Base-by-base conservation (phyloP, 2,329 filamentous ascomycete genomes). In the Nigrospora sphaerica region DNA sequence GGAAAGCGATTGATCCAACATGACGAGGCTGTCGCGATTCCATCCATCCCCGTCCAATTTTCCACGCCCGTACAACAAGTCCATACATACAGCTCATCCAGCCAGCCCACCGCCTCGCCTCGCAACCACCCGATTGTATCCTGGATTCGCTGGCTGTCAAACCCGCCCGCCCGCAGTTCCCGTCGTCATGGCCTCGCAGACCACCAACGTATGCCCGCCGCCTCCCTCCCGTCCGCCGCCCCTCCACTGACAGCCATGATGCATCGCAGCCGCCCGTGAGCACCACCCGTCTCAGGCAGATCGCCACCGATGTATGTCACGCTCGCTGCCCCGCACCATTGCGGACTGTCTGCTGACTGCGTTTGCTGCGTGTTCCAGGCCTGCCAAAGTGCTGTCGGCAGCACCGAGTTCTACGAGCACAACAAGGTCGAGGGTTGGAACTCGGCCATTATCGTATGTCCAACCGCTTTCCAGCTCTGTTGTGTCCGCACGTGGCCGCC, bases 361-460 rank as follows among this genome's bases (percentile, higher is more conserved):
- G 12, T 5, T 13, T 23, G 14, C 49, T 48, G 32, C 46, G 42
- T 45, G 51, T 57, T 45, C 57, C 47, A 95, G 90, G 91, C 89
- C 56, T 95, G 91, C 75, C 82, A 87, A 62, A 77, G 76, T 56
- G 86, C 88, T 49, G 80, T 97, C 58, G 81, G 82, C 52, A 77
- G 70, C 52, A 82, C 83, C 49, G 82, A 88, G 51, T 83, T 78
- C 69, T 98, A 98, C 72, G 86, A 95, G 54, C 93, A 97, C 69
- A 70, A 82, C 46, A 85, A 86, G 63, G 95, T 92, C 33, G 81
- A 86, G 63, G 72, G 81, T 57, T 97, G 92, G 92, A 97, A 97
- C 74, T 86, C 86, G 32, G 74, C 77, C 54, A 97, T 98, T 67
- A 96, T 97, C 67, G 90, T 95, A 78, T 59, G 81, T 73, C 50